Base-by-base conservation (phyloP, 179 eudicot genomes). In the Vitellaria paradoxa region DNA sequence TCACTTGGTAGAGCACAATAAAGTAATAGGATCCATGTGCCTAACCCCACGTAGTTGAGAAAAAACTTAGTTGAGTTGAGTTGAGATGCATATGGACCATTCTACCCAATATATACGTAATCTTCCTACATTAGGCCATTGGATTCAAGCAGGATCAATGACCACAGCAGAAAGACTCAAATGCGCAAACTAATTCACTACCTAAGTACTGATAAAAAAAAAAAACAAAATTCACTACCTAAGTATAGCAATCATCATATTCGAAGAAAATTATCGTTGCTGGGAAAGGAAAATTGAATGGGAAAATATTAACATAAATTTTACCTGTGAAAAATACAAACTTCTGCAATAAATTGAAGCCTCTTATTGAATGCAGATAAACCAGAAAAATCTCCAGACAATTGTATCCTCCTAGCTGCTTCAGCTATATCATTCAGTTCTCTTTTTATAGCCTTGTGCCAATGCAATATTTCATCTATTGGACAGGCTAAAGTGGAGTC, bases 341-440 rank as follows among this genome's bases (percentile, higher is more conserved):
- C 97, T 92, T 93, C 98, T 42, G 98, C 92, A 80, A 93, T 92
- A 71, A 93, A 93, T 78, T 92, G 98, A 76, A 93, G 89, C 88
- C 98, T 87, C 84, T 85, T 81, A 83, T 92, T 92, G 77, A 93
- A 93, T 50, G 89, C 84, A 77, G 87, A 82, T 71, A 93, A 72
- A 89, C 89, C 92, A 82, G 93, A 92, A 73, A 86, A 89, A 80
- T 90, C 92, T 68, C 89, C 93, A 66, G 87, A 82, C 61, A 86
- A 83, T 69, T 89, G 92, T 77, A 93, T 92, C 81, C 75, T 86
- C 79, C 95, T 89, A 76, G 97, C 95, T 82, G 89, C 91, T 81
- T 92, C 90, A 70, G 95, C 95, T 78, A 93, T 92, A 79, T 93
- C 98, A 79, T 65, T 83, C 78, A 93, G 82, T 83, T 93, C 98